These are phyloP conservation scores for Sanguinoderma infundibulare DNA, from an alignment of 1,284 basidiomycete genomes.

Conservation along the genomic window DNA sequence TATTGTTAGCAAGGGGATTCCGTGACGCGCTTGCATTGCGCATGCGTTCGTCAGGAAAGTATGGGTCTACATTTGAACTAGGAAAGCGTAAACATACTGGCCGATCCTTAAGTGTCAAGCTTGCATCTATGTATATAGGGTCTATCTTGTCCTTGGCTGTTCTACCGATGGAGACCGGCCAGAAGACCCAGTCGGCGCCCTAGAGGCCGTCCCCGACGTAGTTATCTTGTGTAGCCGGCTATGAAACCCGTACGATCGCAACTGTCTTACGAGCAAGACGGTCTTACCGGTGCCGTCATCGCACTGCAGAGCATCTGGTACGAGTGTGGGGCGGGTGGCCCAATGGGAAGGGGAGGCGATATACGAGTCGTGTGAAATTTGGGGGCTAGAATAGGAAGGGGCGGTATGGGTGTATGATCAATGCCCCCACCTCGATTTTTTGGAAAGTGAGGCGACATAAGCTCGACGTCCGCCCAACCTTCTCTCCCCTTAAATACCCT, in stretches of 20 bases:
- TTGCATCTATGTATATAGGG: too few species aligned
- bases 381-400: constrained; percentile 19
- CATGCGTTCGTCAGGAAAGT: too few species aligned
- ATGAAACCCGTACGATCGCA: constrained; percentile 1
- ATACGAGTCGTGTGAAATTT: constrained; percentile 27
- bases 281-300: neutral
- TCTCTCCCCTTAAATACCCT: constrained; percentile 24
- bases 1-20: too few species aligned
- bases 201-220: neutral
- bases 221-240: constrained; percentile 1
- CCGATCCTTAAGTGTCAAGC: too few species aligned
- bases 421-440: constrained; percentile 30
- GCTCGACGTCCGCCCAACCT: constrained; percentile 17
- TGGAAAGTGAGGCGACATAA: constrained; percentile 29
- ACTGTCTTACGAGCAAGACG: neutral
- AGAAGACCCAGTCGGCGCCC: neutral
- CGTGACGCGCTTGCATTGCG: too few species aligned
- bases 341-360: constrained; percentile 14
- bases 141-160: neutral
- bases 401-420: constrained; percentile 8
- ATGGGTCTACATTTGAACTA: too few species aligned
- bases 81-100: too few species aligned
- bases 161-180: neutral
- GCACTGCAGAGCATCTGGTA: constrained; percentile 7
- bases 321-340: constrained; percentile 12